A percentile compares a stretch with the other conserved stretches of the same genome.
Conservation (phyloP, 108 stramenopile species). For the Mediolabrus comicus region DNA sequence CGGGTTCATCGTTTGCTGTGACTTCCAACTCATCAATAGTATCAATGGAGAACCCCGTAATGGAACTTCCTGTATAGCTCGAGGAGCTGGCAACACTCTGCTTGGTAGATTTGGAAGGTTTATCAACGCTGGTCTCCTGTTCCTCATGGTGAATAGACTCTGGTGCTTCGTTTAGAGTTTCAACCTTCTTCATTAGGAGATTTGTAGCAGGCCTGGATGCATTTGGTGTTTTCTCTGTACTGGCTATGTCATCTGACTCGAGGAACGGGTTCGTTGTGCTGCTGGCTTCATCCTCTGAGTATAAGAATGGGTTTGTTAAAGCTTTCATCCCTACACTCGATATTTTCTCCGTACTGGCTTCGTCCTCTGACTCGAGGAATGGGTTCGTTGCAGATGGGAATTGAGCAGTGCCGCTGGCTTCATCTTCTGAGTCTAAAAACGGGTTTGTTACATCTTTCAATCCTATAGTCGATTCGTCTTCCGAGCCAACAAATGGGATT, state of each 20-base stretch:
- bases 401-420: too few species aligned
- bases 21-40: not conserved
- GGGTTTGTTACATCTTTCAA: not conserved
- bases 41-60: conserved; percentile 10
- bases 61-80: conserved; percentile 3
- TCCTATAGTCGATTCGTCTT: too few species aligned
- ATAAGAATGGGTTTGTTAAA: not conserved
- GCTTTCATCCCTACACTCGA: not conserved
- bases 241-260: not conserved
- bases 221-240: not conserved
- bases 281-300: not conserved
- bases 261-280: not conserved
- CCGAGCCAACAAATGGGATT: too few species aligned
- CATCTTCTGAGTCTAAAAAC: not conserved
- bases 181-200: not conserved
- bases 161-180: not conserved
- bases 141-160: not conserved
- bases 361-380: too few species aligned
- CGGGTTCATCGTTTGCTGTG: not conserved
- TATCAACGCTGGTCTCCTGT: not conserved
- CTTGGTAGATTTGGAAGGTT: not conserved
- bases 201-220: not conserved
- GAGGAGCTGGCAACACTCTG: conserved; percentile 1
- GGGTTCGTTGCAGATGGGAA: not conserved
- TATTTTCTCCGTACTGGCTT: not conserved